phyloP scores from a whole-genome alignment of 2,329 filamentous ascomycete species.

The Sphaceloma murrayae region DNA sequence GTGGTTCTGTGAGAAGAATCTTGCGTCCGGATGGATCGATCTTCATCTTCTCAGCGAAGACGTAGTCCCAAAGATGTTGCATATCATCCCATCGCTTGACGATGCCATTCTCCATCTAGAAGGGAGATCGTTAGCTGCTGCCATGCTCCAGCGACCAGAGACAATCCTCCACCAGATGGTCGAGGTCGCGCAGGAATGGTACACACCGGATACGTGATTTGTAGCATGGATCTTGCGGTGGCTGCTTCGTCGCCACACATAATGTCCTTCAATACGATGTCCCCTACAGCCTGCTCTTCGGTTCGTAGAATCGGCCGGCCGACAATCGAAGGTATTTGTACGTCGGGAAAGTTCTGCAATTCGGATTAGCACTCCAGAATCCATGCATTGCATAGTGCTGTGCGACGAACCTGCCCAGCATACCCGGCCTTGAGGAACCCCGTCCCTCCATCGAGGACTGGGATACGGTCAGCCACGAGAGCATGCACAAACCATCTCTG shows the following conservation, averaged over 20 bases:
- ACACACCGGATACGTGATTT: conserved; percentile 89
- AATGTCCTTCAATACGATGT: conserved; percentile 83
- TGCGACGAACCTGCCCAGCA: conserved; percentile 62
- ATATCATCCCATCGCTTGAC: conserved; percentile 99
- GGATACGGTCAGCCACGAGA: conserved; percentile 14
- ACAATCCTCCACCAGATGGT: too few species aligned
- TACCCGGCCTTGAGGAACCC: conserved; percentile 99
- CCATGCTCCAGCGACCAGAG: too few species aligned
- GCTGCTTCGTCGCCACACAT: conserved; percentile 99
- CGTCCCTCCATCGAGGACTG: conserved; percentile 98
- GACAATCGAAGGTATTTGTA: conserved; percentile 96
- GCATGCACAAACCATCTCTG: not conserved
- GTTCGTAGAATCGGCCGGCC: conserved; percentile 94
- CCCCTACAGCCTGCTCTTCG: conserved; percentile 66
- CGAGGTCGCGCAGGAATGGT: too few species aligned
- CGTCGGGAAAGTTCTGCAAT: conserved; percentile 94
- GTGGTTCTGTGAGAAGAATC: conserved; percentile 93
- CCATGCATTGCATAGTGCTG: not conserved
- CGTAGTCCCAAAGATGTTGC: conserved; percentile 99
- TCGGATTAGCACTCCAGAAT: not conserved
- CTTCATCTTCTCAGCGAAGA: conserved; percentile 94
- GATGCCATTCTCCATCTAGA: conserved; percentile 99
- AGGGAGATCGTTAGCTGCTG: too few species aligned
- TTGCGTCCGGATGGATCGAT: conserved; percentile 85
- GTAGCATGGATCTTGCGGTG: conserved; percentile 89